Conservation (phyloP, 192 early-diverging fungal genomes). For the Coemansia sp. region DNA sequence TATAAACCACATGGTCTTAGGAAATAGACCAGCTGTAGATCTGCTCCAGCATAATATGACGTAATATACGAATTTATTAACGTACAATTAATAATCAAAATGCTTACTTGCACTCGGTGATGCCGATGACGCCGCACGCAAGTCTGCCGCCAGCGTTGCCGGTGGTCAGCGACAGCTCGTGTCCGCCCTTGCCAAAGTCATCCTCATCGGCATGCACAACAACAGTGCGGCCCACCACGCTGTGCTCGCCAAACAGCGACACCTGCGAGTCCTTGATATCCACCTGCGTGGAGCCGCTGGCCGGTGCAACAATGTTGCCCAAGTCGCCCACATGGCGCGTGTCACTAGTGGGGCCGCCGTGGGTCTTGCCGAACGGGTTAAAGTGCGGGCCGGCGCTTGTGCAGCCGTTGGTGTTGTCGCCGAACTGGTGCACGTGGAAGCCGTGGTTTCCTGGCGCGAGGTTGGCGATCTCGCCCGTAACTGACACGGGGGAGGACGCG, state of each 20-base stretch:
- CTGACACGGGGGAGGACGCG: slow-evolving; percentile 55
- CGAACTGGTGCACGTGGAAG: slow-evolving; percentile 84
- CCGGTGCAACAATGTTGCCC: slow-evolving; percentile 71
- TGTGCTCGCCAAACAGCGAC: slow-evolving; percentile 71
- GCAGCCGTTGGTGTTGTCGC: slow-evolving; percentile 77
- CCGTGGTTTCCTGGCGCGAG: slow-evolving; percentile 75
- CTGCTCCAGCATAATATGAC: no score
- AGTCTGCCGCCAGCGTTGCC: slow-evolving; percentile 86
- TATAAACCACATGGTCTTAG: no score
- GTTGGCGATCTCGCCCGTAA: slow-evolving; percentile 62
- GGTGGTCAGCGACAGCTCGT: slow-evolving; percentile 71
- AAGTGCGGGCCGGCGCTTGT: slow-evolving; percentile 84
- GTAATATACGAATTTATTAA: not conserved
- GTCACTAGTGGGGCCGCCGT: slow-evolving; percentile 71
- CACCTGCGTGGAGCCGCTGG: slow-evolving; percentile 58
- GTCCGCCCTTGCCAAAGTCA: slow-evolving; percentile 79
- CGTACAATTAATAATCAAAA: not conserved
- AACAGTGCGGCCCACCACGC: slow-evolving; percentile 79
- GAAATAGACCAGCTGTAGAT: no score
- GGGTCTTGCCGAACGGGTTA: slow-evolving; percentile 75
- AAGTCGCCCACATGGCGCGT: slow-evolving; percentile 87
- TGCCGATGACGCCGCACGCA: slow-evolving; percentile 90
- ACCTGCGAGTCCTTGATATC: slow-evolving; percentile 63
- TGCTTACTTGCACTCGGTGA: slow-evolving; percentile 40
- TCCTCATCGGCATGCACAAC: slow-evolving; percentile 83